phyloP scores from a whole-genome alignment of 2,329 filamentous ascomycete genomes.

The Plectosphaerella sp. region DNA sequence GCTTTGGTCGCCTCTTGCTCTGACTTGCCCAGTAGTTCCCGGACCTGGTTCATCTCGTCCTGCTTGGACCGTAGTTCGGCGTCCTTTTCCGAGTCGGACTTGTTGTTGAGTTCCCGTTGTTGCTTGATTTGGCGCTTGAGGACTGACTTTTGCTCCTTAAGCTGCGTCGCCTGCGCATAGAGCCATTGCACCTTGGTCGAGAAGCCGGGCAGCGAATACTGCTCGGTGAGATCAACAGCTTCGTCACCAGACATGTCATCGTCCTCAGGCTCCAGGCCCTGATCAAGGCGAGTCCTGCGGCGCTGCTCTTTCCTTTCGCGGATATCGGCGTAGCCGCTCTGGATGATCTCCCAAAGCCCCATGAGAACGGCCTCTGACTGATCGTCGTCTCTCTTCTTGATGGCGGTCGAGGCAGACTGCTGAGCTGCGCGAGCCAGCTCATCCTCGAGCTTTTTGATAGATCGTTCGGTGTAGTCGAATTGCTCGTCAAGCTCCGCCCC shows the following conservation, averaged over 20 bases:
- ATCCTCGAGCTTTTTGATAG: constrained; percentile 45
- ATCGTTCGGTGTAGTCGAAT: constrained; percentile 61
- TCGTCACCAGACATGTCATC: constrained; percentile 62
- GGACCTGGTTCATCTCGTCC: constrained; percentile 45
- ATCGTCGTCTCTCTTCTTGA: constrained; percentile 35
- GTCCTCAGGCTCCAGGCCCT: constrained; percentile 54
- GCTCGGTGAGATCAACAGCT: constrained; percentile 49
- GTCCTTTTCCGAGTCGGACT: constrained; percentile 71
- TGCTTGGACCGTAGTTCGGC: constrained; percentile 56
- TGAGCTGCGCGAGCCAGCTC: constrained; percentile 34
- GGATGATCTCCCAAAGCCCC: constrained; percentile 54
- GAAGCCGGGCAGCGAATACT: constrained; percentile 73
- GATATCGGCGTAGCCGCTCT: constrained; percentile 50
- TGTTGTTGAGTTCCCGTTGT: constrained; percentile 86
- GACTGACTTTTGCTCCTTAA: constrained; percentile 85
- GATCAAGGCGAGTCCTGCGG: constrained; percentile 46
- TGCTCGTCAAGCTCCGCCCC: constrained; percentile 61
- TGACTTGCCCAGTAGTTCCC: constrained; percentile 28
- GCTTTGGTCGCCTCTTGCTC: constrained; percentile 32
- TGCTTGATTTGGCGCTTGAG: constrained; percentile 91
- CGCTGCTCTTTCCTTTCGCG: constrained; percentile 50
- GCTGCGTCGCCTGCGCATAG: constrained; percentile 67
- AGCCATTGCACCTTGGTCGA: constrained; percentile 74
- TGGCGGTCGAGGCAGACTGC: constrained; percentile 19
- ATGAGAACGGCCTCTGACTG: constrained; percentile 53